Evolutionary conservation across 2,329 filamentous ascomycete species (phyloP).

Genomic region (Cladosporium velox): DNA sequence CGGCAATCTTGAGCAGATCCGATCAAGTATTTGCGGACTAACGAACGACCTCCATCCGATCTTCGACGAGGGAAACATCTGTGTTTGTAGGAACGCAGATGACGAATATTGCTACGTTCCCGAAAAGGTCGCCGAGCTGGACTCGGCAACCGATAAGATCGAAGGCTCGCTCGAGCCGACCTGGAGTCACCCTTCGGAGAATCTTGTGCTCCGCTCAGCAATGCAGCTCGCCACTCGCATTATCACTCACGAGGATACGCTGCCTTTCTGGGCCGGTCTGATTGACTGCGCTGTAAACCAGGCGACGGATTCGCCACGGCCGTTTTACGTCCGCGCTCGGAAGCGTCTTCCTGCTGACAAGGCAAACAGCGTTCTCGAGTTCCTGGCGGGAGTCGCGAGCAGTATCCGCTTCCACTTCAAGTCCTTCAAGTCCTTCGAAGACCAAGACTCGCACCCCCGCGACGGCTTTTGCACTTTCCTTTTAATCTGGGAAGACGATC

Average conservation of each 20-base stretch:
- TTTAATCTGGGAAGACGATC: not conserved
- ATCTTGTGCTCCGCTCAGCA: not conserved
- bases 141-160: not conserved
- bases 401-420: not conserved
- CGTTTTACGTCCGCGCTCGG: not conserved
- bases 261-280: not conserved
- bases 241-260: not conserved
- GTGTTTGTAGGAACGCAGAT: not conserved
- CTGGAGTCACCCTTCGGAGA: not conserved
- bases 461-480: not conserved
- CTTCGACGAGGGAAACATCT: not conserved
- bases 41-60: not conserved
- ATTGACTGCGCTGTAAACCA: not conserved
- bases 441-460: too few relatives aligned
- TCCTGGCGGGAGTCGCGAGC: not conserved
- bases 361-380: too few relatives aligned
- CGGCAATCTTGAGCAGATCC: too few relatives aligned
- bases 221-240: not conserved
- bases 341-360: not conserved
- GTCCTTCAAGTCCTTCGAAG: too few relatives aligned
- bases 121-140: too few relatives aligned
- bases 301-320: too few relatives aligned
- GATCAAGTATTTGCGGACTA: not conserved
- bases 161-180: not conserved
- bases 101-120: not conserved